A percentile compares a stretch with the other conserved stretches of the same genome.
phyloP scores from a whole-genome alignment of 1,139 yeast species.

The Lodderomyces oxycetoniae region DNA sequence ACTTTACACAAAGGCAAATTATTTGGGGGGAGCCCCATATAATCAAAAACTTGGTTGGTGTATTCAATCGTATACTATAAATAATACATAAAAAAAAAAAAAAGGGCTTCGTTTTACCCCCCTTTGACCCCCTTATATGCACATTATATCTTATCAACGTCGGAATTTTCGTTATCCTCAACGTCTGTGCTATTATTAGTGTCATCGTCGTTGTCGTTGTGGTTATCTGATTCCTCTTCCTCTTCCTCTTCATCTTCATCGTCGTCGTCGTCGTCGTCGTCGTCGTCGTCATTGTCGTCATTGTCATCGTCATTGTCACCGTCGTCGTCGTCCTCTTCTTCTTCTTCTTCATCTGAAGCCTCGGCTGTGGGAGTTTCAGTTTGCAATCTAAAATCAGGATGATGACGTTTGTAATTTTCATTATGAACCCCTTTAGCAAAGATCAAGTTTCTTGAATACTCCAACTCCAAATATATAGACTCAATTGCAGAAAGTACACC shows the following conservation, averaged over 20 bases:
- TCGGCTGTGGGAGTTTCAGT: slow-evolving; percentile 29
- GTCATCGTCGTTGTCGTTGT: background rate
- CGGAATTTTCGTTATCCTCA: background rate
- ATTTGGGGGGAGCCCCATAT: background rate
- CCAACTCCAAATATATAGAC: slow-evolving; percentile 70
- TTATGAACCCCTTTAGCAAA: slow-evolving; percentile 26
- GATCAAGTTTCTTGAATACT: slow-evolving; percentile 57
- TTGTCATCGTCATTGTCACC: slow-evolving; percentile 14
- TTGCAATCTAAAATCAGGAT: slow-evolving; percentile 15
- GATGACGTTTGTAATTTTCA: slow-evolving; percentile 20
- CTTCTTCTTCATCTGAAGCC: slow-evolving; percentile 19
- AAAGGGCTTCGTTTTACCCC: background rate
- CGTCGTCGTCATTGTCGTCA: slow-evolving; percentile 6
- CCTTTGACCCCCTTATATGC: too few species aligned
- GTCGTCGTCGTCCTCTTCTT: slow-evolving; percentile 14
- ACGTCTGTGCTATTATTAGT: background rate
- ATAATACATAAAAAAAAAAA: too few species aligned
- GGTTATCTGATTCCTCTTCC: background rate
- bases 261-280: slow-evolving; percentile 7
- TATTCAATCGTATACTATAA: background rate
- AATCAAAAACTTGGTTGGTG: background rate
- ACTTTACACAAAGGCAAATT: too few species aligned
- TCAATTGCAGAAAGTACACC: slow-evolving; percentile 80
- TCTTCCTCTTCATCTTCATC: slow-evolving; percentile 1
- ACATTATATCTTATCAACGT: background rate